Evolutionary conservation across 1,284 basidiomycete genomes (phyloP), one percentile per base, ranked within the genome.

Genomic region (Sporisorium graminicola): DNA sequence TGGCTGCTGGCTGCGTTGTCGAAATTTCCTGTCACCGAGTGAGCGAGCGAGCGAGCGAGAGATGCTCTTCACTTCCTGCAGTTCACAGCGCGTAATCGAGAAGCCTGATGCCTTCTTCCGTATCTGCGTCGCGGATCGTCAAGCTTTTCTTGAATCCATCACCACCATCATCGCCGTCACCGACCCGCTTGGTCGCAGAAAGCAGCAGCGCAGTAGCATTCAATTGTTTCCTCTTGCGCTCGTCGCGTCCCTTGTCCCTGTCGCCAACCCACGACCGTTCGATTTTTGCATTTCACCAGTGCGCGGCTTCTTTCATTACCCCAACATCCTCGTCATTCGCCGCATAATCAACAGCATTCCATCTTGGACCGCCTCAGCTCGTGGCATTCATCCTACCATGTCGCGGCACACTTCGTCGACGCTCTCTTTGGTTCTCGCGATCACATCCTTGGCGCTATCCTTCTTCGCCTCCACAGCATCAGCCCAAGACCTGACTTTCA

Each of bases 401-500:
- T 57, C 58, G 47, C 56, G 54, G 33, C 42, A 54, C 44, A 29
- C 43, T 24, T 51, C 37, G 22, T 46, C 55, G 8, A 27, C 58
- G 7, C 35, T 67, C 54, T 58, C 53, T 27, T n/a, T 46, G 31
- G 54, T 43, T 37, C 55, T 67, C 6, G 53, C 60, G 14, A 31
- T 68, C 35, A 42, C 55, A 0, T 54, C 42, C 13, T 27, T 58
- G 29, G 54, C 58, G 24, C 27, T 57, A 9, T 20, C 42, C 27
- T 43, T 58, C 27, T 22, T 58, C 4, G 9, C 58, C 26, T 18
- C 35, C 27, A 16, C 16, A 10, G 60, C 55, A 5, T 26, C 44
- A 4, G 74, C 67, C 16, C 66, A 71, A n/a, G 40, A 50, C 14
- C 27, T 52, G 14, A 61, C 56, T 1, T 61, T 64, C 18, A 31